Evolutionary conservation across 108 stramenopile species (phyloP).

Genomic region (Fistulifera pelliculosa): DNA sequence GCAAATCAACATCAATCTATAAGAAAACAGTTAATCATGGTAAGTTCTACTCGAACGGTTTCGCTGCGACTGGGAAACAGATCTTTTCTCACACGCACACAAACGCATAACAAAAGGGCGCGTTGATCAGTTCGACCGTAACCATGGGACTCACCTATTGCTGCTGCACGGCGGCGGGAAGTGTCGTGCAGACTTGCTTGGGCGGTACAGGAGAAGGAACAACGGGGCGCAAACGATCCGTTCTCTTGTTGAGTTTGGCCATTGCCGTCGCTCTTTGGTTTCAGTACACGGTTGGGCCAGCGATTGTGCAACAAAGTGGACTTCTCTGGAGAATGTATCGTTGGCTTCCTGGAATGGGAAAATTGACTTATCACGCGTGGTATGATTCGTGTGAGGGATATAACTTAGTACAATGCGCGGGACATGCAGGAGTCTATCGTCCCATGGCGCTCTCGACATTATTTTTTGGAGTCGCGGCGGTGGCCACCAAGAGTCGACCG

Average conservation of each 20-base stretch:
- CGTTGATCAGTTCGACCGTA: slow-evolving; percentile 9
- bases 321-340: slow-evolving; percentile 55
- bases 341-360: slow-evolving; percentile 44
- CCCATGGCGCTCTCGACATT: slow-evolving; percentile 52
- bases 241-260: slow-evolving; percentile 48
- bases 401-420: slow-evolving; percentile 53
- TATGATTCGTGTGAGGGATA: slow-evolving; percentile 51
- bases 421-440: slow-evolving; percentile 74
- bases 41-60: too few species aligned
- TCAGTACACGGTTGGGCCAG: slow-evolving; percentile 70
- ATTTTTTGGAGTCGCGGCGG: slow-evolving; percentile 53
- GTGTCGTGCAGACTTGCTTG: slow-evolving; percentile 62
- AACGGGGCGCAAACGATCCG: slow-evolving; percentile 74
- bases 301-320: slow-evolving; percentile 30
- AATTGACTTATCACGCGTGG: slow-evolving; percentile 52
- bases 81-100: too few species aligned
- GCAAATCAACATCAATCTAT: too few species aligned
- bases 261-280: slow-evolving; percentile 54
- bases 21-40: too few species aligned
- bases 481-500: slow-evolving; percentile 40
- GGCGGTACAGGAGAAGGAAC: slow-evolving; percentile 45
- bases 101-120: too few species aligned
- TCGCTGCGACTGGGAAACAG: too few species aligned
- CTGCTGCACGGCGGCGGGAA: slow-evolving; percentile 48
- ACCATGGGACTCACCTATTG: slow-evolving; percentile 47